Percentiles rank a stretch among this genome's conserved stretches.
These are phyloP conservation scores for Apiospora phragmitis DNA, from an alignment of 2,329 filamentous ascomycete species.

Conservation along the genomic window DNA sequence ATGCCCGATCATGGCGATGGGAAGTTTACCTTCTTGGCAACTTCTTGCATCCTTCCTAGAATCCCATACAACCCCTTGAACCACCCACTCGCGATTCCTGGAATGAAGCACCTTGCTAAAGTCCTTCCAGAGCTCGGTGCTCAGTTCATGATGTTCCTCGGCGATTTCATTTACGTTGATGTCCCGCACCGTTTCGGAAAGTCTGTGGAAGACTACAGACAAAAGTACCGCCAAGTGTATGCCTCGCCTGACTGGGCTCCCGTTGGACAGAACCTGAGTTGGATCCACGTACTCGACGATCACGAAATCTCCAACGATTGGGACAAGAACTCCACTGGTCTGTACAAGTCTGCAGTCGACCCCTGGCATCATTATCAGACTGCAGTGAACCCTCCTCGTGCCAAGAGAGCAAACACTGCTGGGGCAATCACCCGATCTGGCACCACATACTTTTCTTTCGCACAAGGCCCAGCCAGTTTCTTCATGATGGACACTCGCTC, in stretches of 20 bases:
- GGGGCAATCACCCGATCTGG: slow-evolving; percentile 41
- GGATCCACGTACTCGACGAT: slow-evolving; percentile 96
- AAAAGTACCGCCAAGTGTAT: slow-evolving; percentile 95
- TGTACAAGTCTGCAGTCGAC: slow-evolving; percentile 78
- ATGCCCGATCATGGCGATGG: slow-evolving; percentile 61
- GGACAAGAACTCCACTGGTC: slow-evolving; percentile 76
- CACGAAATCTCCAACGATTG: slow-evolving; percentile 97
- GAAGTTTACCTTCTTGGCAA: slow-evolving; percentile 86
- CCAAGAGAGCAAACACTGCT: slow-evolving; percentile 49
- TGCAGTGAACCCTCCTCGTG: slow-evolving; percentile 75
- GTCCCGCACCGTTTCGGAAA: slow-evolving; percentile 80
- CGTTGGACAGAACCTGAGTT: slow-evolving; percentile 78
- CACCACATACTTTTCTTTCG: slow-evolving; percentile 86
- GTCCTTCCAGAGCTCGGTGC: slow-evolving; percentile 70
- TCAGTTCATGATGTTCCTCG: slow-evolving; percentile 79
- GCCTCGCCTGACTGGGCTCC: slow-evolving; percentile 87
- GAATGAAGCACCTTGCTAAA: slow-evolving; percentile 74
- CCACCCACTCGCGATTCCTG: slow-evolving; percentile 79
- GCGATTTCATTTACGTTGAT: slow-evolving; percentile 89
- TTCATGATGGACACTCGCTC: slow-evolving; percentile 93
- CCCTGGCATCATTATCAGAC: slow-evolving; percentile 88
- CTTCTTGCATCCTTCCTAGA: slow-evolving; percentile 87
- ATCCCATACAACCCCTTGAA: slow-evolving; percentile 87
- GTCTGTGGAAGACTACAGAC: slow-evolving; percentile 73
- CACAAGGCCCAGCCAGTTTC: slow-evolving; percentile 87